A percentile compares a stretch with the other conserved stretches of the same genome.
These are phyloP conservation scores for Myxozyma mucilagina DNA, from an alignment of 805 yeast genomes.

Conservation along the genomic window DNA sequence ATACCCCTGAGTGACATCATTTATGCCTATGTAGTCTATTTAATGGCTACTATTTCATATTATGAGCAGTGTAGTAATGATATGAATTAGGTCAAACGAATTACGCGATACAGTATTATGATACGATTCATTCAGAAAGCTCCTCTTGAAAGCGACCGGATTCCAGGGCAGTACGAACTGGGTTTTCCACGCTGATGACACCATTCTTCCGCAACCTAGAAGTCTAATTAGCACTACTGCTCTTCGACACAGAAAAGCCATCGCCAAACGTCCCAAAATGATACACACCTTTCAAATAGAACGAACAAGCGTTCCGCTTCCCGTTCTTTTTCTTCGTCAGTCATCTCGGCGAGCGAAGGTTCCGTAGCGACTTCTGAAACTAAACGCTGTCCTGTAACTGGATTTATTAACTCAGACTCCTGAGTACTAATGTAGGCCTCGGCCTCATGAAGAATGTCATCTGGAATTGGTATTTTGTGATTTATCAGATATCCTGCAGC, in stretches of 20 bases:
- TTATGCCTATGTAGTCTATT: no score
- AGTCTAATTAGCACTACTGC: background rate
- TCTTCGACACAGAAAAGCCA: background rate
- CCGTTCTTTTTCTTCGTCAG: conserved; percentile 47
- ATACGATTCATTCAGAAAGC: background rate
- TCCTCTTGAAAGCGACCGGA: conserved; percentile 16
- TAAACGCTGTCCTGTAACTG: conserved; percentile 37
- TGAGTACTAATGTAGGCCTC: background rate
- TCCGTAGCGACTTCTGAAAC: conserved; percentile 6
- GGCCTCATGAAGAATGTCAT: conserved; percentile 15
- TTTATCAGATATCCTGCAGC: conserved; percentile 36
- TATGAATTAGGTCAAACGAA: no score
- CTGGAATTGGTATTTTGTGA: conserved; percentile 28
- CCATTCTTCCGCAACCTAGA: conserved; percentile 37
- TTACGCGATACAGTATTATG: no score
- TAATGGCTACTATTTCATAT: no score
- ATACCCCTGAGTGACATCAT: conserved; percentile 1
- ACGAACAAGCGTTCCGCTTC: conserved; percentile 50
- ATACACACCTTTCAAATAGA: conserved; percentile 43
- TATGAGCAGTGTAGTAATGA: no score
- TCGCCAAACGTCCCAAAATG: background rate
- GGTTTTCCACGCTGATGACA: conserved; percentile 45
- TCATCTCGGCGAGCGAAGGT: conserved; percentile 36
- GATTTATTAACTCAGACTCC: conserved; percentile 21
- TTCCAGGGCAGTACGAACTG: conserved; percentile 42